Percentiles rank a stretch among this genome's conserved stretches.
Conservation (phyloP, 2,329 filamentous ascomycete species). For the Huntiella savannae region DNA sequence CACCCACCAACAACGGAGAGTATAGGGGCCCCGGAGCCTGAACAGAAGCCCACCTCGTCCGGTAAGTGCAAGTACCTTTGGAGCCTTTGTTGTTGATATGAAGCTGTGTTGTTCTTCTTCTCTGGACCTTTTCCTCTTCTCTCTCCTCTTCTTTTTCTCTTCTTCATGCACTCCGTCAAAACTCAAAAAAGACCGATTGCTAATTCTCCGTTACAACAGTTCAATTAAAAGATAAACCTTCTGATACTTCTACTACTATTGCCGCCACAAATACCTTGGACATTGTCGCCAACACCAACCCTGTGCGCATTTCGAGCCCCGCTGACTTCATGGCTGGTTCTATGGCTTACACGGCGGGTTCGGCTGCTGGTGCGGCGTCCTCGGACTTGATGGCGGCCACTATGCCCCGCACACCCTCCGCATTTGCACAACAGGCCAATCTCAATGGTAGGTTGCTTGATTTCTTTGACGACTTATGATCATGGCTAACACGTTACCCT, state of each 20-base stretch:
- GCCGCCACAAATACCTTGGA: conserved; percentile 1
- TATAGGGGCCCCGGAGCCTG: too few relatives aligned
- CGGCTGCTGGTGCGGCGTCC: neutral
- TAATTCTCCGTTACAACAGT: too few relatives aligned
- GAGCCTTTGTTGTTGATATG: too few relatives aligned
- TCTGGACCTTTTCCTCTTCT: too few relatives aligned
- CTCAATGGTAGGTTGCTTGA: neutral
- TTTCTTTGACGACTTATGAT: neutral
- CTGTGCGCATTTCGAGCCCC: neutral
- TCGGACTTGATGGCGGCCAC: conserved; percentile 6
- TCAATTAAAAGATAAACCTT: too few relatives aligned
- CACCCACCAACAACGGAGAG: too few relatives aligned
- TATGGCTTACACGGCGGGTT: neutral
- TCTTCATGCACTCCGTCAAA: too few relatives aligned
- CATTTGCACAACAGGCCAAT: conserved; percentile 8
- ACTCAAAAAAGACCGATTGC: too few relatives aligned
- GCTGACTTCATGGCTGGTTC: neutral
- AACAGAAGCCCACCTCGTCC: too few relatives aligned
- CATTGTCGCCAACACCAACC: neutral
- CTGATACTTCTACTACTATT: neutral
- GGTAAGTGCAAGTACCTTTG: too few relatives aligned
- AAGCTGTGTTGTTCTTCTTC: too few relatives aligned
- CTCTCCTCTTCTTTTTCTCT: too few relatives aligned
- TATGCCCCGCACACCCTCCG: conserved; percentile 9
- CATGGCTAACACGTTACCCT: conserved; percentile 2